Evolutionary conservation across 495 filamentous ascomycete genomes (phyloP).

Genomic region (Tuber calosporum): DNA sequence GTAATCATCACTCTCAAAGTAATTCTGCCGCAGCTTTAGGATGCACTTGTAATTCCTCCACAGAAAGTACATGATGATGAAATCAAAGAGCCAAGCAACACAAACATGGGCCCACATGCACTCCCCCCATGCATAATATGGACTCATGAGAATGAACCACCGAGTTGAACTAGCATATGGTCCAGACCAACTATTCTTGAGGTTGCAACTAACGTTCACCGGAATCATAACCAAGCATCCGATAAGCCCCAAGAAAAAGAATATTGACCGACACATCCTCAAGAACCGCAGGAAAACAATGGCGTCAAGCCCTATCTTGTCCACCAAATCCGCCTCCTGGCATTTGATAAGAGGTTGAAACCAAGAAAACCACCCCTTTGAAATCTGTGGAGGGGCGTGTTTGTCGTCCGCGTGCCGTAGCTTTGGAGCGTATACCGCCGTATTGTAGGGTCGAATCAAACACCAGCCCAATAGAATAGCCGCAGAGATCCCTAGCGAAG

Average conservation of each 20-base stretch:
- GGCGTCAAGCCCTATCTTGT: conserved; percentile 80
- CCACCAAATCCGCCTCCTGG: conserved; percentile 66
- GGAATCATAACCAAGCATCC: conserved; percentile 78
- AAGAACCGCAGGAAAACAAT: conserved; percentile 82
- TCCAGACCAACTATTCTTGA: conserved; percentile 24
- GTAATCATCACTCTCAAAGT: conserved; percentile 84
- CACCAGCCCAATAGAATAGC: conserved; percentile 74
- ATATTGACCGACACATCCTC: conserved; percentile 87
- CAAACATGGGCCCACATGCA: conserved; percentile 75
- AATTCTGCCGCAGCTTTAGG: conserved; percentile 60
- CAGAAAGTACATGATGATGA: conserved; percentile 68
- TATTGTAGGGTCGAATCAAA: conserved; percentile 80
- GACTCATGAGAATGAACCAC: conserved; percentile 51
- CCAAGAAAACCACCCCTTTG: conserved; percentile 82
- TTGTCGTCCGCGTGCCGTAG: conserved; percentile 86
- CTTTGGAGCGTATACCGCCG: conserved; percentile 87
- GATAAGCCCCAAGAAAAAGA: conserved; percentile 62
- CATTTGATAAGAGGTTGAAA: conserved; percentile 65
- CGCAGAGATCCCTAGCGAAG: conserved; percentile 66
- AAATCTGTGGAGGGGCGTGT: conserved; percentile 85
- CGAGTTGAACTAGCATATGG: conserved; percentile 46
- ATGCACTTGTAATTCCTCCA: conserved; percentile 85
- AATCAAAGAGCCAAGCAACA: conserved; percentile 69
- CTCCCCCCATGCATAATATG: conserved; percentile 51
- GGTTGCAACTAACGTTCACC: conserved; percentile 55